A percentile compares a stretch with the other conserved stretches of the same genome.
These are phyloP conservation scores for Lipomyces lipofer DNA, from an alignment of 805 yeast species.

Conservation along the genomic window DNA sequence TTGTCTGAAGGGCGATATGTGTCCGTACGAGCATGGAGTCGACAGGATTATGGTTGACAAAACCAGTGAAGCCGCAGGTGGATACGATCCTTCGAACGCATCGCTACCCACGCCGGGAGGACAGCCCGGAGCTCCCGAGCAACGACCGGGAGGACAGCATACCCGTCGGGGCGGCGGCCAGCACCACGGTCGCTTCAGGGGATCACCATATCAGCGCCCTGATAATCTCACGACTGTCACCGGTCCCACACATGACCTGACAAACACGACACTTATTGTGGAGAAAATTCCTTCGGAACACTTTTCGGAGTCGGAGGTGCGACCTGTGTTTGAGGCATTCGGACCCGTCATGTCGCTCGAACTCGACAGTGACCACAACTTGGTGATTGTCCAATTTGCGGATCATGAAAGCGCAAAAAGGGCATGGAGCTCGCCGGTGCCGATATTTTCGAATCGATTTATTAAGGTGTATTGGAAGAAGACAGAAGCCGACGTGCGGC, in stretches of 20 bases:
- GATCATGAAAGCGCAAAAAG: conserved; percentile 43
- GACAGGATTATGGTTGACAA: conserved; percentile 25
- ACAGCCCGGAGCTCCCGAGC: background rate
- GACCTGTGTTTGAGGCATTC: conserved; percentile 45
- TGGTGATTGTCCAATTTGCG: conserved; percentile 46
- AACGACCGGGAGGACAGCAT: background rate
- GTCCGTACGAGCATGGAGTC: conserved; percentile 32
- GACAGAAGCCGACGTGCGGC: conserved; percentile 26
- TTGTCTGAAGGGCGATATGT: conserved; percentile 29
- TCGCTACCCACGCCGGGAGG: no score
- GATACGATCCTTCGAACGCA: background rate
- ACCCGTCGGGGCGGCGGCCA: conserved; percentile 16
- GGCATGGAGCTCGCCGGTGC: conserved; percentile 48
- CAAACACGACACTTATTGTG: conserved; percentile 42
- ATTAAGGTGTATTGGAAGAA: conserved; percentile 49
- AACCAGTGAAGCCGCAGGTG: background rate
- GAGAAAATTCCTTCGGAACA: conserved; percentile 49
- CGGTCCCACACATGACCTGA: conserved; percentile 24
- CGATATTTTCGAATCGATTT: conserved; percentile 52
- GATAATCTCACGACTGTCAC: conserved; percentile 1
- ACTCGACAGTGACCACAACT: conserved; percentile 35
- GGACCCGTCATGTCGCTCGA: conserved; percentile 42
- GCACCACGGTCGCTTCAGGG: conserved; percentile 19
- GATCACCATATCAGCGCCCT: conserved; percentile 11
- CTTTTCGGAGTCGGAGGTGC: conserved; percentile 40